Percentiles rank a stretch among this genome's conserved stretches.
phyloP scores from a whole-genome alignment of 306 rosid genomes.

The Pueraria montana region DNA sequence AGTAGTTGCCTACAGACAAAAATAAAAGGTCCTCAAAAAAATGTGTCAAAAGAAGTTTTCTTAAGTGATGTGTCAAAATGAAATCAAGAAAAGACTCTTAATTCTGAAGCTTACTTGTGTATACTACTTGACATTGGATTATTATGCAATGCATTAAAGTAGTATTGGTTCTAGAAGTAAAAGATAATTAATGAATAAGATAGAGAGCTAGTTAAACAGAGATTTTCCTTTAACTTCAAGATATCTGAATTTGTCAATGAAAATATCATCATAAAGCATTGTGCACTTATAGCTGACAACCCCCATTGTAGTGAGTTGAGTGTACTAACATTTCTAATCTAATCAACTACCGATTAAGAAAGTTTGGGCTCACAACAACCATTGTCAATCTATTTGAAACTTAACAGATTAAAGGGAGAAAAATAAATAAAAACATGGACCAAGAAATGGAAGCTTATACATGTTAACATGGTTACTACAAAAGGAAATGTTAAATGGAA shows the following conservation, averaged over 20 bases:
- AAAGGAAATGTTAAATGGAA: not conserved
- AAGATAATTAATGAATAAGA: slow-evolving; percentile 1
- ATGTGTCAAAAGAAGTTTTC: slow-evolving; percentile 19
- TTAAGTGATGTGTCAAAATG: not conserved
- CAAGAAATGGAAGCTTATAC: not conserved
- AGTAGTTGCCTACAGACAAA: slow-evolving; percentile 76
- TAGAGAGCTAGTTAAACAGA: slow-evolving; percentile 3
- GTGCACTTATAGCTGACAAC: not conserved
- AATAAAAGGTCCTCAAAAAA: not conserved
- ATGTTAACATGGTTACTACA: slow-evolving; percentile 7
- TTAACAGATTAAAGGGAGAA: not conserved
- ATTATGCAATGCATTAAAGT: slow-evolving; percentile 33
- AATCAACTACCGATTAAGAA: slow-evolving; percentile 10
- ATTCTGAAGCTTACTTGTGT: slow-evolving; percentile 21
- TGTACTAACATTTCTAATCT: not conserved
- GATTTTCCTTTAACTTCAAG: slow-evolving; percentile 13
- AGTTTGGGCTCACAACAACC: not conserved
- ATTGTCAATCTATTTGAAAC: not conserved
- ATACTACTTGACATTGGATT: slow-evolving; percentile 31
- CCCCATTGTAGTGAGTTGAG: not conserved
- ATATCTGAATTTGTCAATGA: slow-evolving; percentile 23
- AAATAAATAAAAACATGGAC: slow-evolving; percentile 21
- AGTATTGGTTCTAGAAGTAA: slow-evolving; percentile 11
- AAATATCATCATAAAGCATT: slow-evolving; percentile 10
- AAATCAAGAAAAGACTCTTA: not conserved